Conservation (phyloP, 1,139 yeast species). For the Scheffersomyces lignicola region DNA sequence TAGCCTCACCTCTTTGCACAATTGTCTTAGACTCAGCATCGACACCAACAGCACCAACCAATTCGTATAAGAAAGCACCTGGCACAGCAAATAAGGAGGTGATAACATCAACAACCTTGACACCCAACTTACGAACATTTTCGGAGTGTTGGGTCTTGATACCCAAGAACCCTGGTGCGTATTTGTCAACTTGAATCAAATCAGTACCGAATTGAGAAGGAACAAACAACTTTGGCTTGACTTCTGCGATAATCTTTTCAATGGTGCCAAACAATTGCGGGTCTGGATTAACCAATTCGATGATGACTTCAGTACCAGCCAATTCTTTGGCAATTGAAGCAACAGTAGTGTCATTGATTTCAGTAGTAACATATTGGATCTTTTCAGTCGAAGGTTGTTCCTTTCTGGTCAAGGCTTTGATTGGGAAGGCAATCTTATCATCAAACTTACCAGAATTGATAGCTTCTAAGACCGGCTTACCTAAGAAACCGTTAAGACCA, state of each 20-base stretch:
- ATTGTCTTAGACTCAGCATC: constrained; percentile 33
- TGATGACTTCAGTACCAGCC: constrained; percentile 49
- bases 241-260: constrained; percentile 35
- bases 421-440: constrained; percentile 46
- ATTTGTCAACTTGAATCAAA: constrained; percentile 17
- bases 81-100: constrained; percentile 47
- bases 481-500: constrained; percentile 56
- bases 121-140: constrained; percentile 41
- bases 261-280: constrained; percentile 24
- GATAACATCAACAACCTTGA: constrained; percentile 51
- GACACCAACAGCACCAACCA: constrained; percentile 39
- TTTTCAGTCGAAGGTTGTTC: constrained; percentile 34
- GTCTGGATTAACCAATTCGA: constrained; percentile 40
- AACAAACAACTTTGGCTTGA: constrained; percentile 53
- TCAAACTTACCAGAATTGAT: constrained; percentile 44
- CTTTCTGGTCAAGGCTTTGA: constrained; percentile 52
- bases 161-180: constrained; percentile 35
- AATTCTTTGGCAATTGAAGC: constrained; percentile 33
- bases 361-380: constrained; percentile 40
- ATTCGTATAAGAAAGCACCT: constrained; percentile 35
- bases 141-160: constrained; percentile 41
- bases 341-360: constrained; percentile 23
- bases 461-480: constrained; percentile 47
- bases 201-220: constrained; percentile 67
- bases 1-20: constrained; percentile 44